Conservation (phyloP, 768 basidiomycete genomes). For the Cyclocybe cylindracea region DNA sequence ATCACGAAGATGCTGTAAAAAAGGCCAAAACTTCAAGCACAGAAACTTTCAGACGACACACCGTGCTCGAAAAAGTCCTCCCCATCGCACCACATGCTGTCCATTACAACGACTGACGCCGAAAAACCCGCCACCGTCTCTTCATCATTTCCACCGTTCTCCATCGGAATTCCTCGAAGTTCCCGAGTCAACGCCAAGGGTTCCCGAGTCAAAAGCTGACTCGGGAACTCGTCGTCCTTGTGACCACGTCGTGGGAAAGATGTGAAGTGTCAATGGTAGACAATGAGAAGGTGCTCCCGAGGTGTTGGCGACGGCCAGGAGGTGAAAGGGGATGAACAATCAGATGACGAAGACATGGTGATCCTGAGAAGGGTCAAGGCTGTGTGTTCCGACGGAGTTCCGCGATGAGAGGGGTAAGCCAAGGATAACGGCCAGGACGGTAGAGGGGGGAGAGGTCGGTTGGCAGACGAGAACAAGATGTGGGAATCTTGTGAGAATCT, state of each 20-base stretch:
- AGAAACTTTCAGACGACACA: no score
- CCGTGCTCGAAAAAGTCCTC: no score
- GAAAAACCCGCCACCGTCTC: background rate
- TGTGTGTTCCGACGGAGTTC: no score
- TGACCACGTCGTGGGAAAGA: constrained; percentile 9
- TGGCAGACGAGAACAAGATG: no score
- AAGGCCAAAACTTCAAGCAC: no score
- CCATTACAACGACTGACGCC: background rate
- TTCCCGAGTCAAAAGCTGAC: constrained; percentile 38
- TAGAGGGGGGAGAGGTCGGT: no score
- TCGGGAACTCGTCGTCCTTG: constrained; percentile 41
- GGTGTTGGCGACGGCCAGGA: background rate
- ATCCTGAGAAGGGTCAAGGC: no score
- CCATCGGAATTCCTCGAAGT: constrained; percentile 10
- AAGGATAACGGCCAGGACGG: no score
- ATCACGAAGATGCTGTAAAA: no score
- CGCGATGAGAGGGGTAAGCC: no score
- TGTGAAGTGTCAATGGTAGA: background rate
- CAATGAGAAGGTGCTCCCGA: background rate
- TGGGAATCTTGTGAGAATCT: no score
- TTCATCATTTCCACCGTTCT: background rate
- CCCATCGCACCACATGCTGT: no score
- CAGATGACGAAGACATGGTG: background rate
- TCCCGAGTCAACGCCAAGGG: constrained; percentile 40
- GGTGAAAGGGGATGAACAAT: background rate